phyloP scores from a whole-genome alignment of 768 basidiomycete species.

The Strobilomyces confusus region DNA sequence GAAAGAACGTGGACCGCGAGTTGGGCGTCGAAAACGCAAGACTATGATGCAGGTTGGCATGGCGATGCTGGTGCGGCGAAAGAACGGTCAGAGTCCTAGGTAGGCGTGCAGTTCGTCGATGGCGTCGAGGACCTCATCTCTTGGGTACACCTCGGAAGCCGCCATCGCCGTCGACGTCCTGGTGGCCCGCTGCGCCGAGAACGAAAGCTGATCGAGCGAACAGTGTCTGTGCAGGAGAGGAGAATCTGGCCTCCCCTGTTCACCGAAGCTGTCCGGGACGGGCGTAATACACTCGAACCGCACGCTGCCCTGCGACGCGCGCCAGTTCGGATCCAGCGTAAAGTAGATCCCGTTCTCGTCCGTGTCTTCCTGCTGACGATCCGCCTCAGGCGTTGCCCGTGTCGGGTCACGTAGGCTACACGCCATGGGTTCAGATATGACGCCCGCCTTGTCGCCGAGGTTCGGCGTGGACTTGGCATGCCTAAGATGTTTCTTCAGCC shows the following conservation, averaged over 20 bases:
- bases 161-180: neutral
- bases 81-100: slow-evolving; percentile 13
- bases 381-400: neutral
- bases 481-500: slow-evolving; percentile 19
- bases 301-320: slow-evolving; percentile 19
- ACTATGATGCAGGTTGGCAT: neutral
- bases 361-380: slow-evolving; percentile 6
- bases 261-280: slow-evolving; percentile 13
- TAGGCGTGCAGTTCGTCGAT: slow-evolving; percentile 25
- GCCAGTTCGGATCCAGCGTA: slow-evolving; percentile 24
- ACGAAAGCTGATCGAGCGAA: slow-evolving; percentile 20
- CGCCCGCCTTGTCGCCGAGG: slow-evolving; percentile 6
- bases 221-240: slow-evolving; percentile 19
- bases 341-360: slow-evolving; percentile 28
- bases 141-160: neutral
- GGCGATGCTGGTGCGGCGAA: neutral
- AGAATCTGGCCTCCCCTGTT: slow-evolving; percentile 18
- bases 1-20: neutral
- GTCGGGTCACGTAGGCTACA: neutral
- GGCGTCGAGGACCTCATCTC: slow-evolving; percentile 3
- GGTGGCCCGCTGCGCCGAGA: neutral
- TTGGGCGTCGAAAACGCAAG: neutral
- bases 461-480: slow-evolving; percentile 25
- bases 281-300: slow-evolving; percentile 24
- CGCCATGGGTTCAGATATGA: neutral